Conservation (phyloP, 2,329 filamentous ascomycete genomes). For the Lomentospora prolificans region DNA sequence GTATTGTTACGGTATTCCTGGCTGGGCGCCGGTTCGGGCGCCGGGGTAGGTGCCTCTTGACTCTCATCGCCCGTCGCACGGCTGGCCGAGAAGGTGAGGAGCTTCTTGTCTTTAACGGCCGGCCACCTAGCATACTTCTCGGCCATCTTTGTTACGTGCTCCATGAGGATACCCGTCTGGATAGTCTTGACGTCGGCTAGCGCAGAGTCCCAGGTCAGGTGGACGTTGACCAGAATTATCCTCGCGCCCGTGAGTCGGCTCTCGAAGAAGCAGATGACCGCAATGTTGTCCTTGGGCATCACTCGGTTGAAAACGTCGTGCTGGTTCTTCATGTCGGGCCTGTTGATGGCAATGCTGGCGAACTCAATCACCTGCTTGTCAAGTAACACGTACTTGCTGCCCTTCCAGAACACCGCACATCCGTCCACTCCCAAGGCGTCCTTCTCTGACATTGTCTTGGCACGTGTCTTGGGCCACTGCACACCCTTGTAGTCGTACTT, state of each 20-base stretch:
- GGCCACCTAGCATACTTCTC: conserved; percentile 77
- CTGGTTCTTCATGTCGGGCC: conserved; percentile 93
- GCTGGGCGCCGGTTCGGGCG: conserved; percentile 64
- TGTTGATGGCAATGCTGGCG: conserved; percentile 80
- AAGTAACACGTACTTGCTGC: conserved; percentile 83
- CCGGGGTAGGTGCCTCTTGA: conserved; percentile 37
- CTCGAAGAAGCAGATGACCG: conserved; percentile 83
- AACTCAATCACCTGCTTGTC: conserved; percentile 95
- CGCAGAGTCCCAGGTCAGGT: conserved; percentile 88
- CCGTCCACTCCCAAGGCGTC: conserved; percentile 88
- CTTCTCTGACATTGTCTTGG: conserved; percentile 83
- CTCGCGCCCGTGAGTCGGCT: conserved; percentile 84
- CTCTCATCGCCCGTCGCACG: conserved; percentile 22
- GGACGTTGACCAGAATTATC: conserved; percentile 85
- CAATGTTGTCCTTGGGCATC: conserved; percentile 97
- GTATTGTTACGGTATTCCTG: conserved; percentile 78
- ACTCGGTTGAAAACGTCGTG: conserved; percentile 97
- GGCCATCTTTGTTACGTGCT: conserved; percentile 75
- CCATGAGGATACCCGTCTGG: conserved; percentile 91
- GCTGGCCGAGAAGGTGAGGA: conserved; percentile 32
- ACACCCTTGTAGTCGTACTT: conserved; percentile 88
- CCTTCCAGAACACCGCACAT: conserved; percentile 94
- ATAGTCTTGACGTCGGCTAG: conserved; percentile 93
- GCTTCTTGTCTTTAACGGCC: conserved; percentile 70
- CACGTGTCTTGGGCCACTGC: conserved; percentile 82